Conservation (phyloP, 805 yeast genomes). For the Brettanomyces bruxellensis region DNA sequence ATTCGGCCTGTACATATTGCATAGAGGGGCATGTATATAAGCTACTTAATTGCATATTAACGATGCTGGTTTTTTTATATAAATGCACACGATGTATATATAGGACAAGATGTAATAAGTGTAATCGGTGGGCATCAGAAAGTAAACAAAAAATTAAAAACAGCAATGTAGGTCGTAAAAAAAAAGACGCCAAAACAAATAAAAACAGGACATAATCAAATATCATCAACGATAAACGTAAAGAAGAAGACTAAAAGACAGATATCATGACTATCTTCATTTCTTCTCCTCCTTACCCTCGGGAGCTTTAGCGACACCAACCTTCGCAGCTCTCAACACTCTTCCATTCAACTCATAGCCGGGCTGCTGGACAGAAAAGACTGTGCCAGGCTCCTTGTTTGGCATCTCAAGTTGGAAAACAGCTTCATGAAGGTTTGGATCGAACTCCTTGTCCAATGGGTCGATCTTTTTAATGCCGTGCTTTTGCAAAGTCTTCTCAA, state of each 20-base stretch:
- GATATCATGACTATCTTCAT: slow-evolving; percentile 9
- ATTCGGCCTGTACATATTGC: not conserved
- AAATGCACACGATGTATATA: slow-evolving; percentile 2
- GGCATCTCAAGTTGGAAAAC: slow-evolving; percentile 81
- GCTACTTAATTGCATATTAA: not conserved
- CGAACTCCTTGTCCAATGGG: slow-evolving; percentile 78
- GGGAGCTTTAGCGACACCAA: slow-evolving; percentile 70
- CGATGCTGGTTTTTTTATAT: slow-evolving; percentile 4
- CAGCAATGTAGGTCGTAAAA: not conserved
- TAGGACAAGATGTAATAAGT: not conserved
- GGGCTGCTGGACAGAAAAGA: slow-evolving; percentile 85
- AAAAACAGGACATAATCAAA: not conserved
- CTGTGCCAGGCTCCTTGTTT: slow-evolving; percentile 85
- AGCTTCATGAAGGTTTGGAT: slow-evolving; percentile 91
- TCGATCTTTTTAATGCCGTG: slow-evolving; percentile 78
- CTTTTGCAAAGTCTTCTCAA: slow-evolving; percentile 70
- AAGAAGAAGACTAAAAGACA: not conserved
- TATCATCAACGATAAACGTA: not conserved
- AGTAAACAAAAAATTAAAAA: not conserved
- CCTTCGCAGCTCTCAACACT: slow-evolving; percentile 92
- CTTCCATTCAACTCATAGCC: slow-evolving; percentile 83
- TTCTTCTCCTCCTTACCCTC: slow-evolving; percentile 18
- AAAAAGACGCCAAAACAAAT: too few relatives aligned
- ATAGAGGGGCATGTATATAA: not conserved
- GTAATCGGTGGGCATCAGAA: not conserved